Conservation (phyloP, 2,329 filamentous ascomycete species). For the Pseudocercospora cruenta region DNA sequence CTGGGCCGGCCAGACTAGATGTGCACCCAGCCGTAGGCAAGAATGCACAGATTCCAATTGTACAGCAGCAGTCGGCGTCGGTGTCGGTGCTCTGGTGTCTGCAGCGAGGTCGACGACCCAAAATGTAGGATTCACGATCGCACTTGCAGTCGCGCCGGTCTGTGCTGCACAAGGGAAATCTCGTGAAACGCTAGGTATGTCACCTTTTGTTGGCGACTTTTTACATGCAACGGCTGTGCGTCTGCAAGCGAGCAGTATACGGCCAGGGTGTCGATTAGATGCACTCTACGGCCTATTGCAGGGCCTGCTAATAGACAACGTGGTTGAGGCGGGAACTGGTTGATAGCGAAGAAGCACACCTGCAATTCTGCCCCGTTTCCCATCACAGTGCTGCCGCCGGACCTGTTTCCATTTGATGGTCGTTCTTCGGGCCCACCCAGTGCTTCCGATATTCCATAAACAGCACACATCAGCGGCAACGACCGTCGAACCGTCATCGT, state of each 20-base stretch:
- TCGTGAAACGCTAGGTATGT: constrained; percentile 12
- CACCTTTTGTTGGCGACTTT: neutral
- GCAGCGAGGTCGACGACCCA: no score
- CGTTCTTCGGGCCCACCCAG: constrained; percentile 6
- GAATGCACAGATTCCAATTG: constrained; percentile 1
- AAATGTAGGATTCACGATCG: no score
- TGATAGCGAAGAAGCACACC: neutral
- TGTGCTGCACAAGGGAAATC: neutral
- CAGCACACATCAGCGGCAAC: neutral
- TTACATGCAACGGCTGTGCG: constrained; percentile 2
- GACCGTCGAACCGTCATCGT: constrained; percentile 13
- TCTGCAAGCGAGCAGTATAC: neutral
- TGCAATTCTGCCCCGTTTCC: neutral
- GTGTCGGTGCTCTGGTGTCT: neutral
- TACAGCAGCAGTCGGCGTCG: neutral
- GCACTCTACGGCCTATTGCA: neutral
- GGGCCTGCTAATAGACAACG: neutral
- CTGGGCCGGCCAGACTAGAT: constrained; percentile 1
- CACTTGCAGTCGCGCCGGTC: neutral
- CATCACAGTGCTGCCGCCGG: neutral
- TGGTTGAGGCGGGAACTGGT: neutral
- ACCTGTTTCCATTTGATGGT: constrained; percentile 5
- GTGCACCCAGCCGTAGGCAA: neutral
- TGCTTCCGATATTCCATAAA: constrained; percentile 3
- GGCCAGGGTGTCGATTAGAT: constrained; percentile 1